Evolutionary conservation across 2,329 filamentous ascomycete species (phyloP).

Genomic region (Hirsutella minnesotensis): DNA sequence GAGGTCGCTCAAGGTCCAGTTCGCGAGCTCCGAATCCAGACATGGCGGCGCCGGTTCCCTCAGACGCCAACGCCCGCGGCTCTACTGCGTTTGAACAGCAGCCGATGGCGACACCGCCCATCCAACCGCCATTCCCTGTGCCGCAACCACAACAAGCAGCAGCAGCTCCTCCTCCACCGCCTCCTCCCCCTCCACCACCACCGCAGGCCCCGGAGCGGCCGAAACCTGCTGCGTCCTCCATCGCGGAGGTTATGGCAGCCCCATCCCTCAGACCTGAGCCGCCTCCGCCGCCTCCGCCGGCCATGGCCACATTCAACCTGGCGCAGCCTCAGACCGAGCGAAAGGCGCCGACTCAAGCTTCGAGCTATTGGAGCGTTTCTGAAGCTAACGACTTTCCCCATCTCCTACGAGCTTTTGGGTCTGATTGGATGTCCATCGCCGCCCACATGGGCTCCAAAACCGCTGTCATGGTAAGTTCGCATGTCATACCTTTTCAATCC

Average conservation of each 20-base stretch:
- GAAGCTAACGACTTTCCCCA: conserved; percentile 68
- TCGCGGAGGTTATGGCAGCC: conserved; percentile 43
- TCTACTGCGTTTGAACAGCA: conserved; percentile 32
- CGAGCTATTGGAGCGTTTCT: conserved; percentile 80
- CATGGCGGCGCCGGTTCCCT: conserved; percentile 22
- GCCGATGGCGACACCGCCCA: conserved; percentile 17
- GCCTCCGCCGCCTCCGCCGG: conserved; percentile 31
- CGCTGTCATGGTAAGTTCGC: conserved; percentile 60
- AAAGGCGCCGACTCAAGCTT: conserved; percentile 46
- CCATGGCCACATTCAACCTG: conserved; percentile 39
- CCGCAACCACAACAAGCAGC: conserved; percentile 19
- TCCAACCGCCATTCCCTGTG: conserved; percentile 29
- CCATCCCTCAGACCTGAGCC: conserved; percentile 44
- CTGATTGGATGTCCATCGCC: conserved; percentile 66
- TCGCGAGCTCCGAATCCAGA: conserved; percentile 36
- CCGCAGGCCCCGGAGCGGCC: conserved; percentile 18
- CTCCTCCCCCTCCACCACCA: background rate
- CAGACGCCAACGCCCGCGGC: conserved; percentile 25
- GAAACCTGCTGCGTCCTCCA: conserved; percentile 23
- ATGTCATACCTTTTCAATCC: background rate
- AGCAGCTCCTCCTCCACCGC: conserved; percentile 14
- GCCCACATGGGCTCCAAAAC: conserved; percentile 75
- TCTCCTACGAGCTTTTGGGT: conserved; percentile 63
- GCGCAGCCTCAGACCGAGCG: conserved; percentile 34
- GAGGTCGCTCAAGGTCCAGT: conserved; percentile 41